These are phyloP conservation scores for Danielia reshetovae DNA, from an alignment of 805 yeast genomes.

Conservation along the genomic window DNA sequence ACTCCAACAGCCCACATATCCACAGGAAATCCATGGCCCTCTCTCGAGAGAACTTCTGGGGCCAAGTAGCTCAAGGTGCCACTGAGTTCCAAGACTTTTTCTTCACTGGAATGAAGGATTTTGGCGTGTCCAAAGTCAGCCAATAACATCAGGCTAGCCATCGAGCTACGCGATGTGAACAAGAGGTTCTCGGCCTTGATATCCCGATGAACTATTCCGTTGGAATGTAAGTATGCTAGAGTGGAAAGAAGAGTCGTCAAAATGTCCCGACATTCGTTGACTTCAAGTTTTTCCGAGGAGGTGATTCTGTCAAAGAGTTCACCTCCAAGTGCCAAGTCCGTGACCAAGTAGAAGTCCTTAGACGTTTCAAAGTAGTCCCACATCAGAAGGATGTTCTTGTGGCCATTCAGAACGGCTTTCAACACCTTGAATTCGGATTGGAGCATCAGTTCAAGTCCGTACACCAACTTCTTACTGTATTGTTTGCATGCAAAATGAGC, in stretches of 20 bases:
- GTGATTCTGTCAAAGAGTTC: slow-evolving; percentile 63
- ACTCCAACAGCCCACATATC: slow-evolving; percentile 81
- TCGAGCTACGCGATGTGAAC: slow-evolving; percentile 36
- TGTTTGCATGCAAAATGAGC: slow-evolving; percentile 51
- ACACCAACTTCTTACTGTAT: slow-evolving; percentile 46
- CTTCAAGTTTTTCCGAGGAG: slow-evolving; percentile 40
- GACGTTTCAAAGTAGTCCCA: slow-evolving; percentile 70
- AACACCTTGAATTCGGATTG: slow-evolving; percentile 61
- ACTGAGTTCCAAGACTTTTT: slow-evolving; percentile 9
- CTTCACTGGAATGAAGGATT: slow-evolving; percentile 26
- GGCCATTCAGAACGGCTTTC: slow-evolving; percentile 46
- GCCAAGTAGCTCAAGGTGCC: slow-evolving; percentile 78
- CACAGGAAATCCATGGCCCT: slow-evolving; percentile 56
- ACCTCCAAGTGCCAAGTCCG: slow-evolving; percentile 66
- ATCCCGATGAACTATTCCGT: slow-evolving; percentile 66
- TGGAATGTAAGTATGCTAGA: slow-evolving; percentile 52
- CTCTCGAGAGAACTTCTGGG: slow-evolving; percentile 55
- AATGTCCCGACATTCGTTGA: slow-evolving; percentile 46
- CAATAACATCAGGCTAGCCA: slow-evolving; percentile 38
- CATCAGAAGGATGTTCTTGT: slow-evolving; percentile 54
- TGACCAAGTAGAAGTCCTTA: slow-evolving; percentile 51
- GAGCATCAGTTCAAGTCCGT: slow-evolving; percentile 49
- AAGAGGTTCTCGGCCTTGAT: slow-evolving; percentile 69
- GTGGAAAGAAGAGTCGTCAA: slow-evolving; percentile 51
- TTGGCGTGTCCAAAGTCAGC: slow-evolving; percentile 68